phyloP scores from a whole-genome alignment of 2,329 filamentous ascomycete species.

The Albifimbria verrucaria region DNA sequence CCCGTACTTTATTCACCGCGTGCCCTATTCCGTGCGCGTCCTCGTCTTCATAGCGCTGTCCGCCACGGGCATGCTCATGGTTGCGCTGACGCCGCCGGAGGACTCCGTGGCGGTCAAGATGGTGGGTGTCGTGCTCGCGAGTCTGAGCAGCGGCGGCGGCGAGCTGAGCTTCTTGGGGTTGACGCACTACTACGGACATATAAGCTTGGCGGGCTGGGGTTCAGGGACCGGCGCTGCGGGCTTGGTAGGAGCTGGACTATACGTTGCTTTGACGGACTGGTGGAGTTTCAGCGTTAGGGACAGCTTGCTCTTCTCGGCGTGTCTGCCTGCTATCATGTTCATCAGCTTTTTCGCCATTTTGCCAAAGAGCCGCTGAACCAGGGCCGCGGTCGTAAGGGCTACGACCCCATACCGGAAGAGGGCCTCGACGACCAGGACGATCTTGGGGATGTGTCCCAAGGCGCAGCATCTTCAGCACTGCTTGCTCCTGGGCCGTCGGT shows the following conservation, averaged over 20 bases:
- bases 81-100: constrained; percentile 71
- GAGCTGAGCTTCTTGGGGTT: constrained; percentile 89
- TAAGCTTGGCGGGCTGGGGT: constrained; percentile 86
- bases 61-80: constrained; percentile 80
- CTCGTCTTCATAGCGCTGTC: constrained; percentile 72
- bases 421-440: constrained; percentile 34
- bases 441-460: constrained; percentile 29
- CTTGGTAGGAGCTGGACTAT: constrained; percentile 80
- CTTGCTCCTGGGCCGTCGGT: constrained; percentile 41
- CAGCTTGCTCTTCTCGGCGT: constrained; percentile 74
- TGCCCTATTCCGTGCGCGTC: constrained; percentile 77
- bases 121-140: constrained; percentile 78
- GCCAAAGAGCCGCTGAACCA: constrained; percentile 64
- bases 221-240: constrained; percentile 90
- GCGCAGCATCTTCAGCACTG: constrained; percentile 45
- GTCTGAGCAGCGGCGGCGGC: constrained; percentile 79
- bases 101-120: constrained; percentile 71
- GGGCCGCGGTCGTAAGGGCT: constrained; percentile 41
- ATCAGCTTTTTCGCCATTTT: constrained; percentile 81
- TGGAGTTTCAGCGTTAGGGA: constrained; percentile 69
- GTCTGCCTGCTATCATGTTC: constrained; percentile 78
- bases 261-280: constrained; percentile 80
- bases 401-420: constrained; percentile 47
- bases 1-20: constrained; percentile 87
- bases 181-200: constrained; percentile 88